Evolutionary conservation across 2,329 filamentous ascomycete species (phyloP).

Genomic region (Ambrosiella cleistominuta): DNA sequence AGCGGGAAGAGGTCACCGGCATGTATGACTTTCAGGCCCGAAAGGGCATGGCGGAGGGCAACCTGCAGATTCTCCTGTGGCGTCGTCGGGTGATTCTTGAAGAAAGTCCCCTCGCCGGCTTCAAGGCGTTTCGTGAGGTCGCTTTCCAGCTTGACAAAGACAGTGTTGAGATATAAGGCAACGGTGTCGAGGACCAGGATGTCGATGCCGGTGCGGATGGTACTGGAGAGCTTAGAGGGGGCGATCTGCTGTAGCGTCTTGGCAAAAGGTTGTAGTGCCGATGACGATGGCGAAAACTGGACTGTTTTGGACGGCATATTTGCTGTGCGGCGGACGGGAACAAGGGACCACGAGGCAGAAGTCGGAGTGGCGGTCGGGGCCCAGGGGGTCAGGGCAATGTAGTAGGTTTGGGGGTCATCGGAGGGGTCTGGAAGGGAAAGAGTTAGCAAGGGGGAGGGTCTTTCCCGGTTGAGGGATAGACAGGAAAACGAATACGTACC

Average conservation of each 20-base stretch:
- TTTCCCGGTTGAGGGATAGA: background rate
- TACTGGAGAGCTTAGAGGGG: conserved; percentile 55
- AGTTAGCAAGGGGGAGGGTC: background rate
- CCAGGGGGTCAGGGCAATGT: conserved; percentile 63
- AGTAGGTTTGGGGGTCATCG: conserved; percentile 28
- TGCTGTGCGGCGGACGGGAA: conserved; percentile 52
- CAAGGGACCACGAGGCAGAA: conserved; percentile 63
- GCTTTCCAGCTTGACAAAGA: conserved; percentile 74
- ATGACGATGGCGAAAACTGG: conserved; percentile 56
- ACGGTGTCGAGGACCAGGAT: conserved; percentile 67
- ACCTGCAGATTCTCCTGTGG: conserved; percentile 42
- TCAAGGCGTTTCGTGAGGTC: conserved; percentile 65
- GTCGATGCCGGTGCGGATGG: conserved; percentile 63
- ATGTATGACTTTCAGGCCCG: conserved; percentile 60
- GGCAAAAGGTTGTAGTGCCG: conserved; percentile 63
- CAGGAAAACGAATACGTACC: background rate
- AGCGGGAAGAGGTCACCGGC: conserved; percentile 63
- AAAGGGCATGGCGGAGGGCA: conserved; percentile 57
- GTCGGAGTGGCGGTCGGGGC: conserved; percentile 39
- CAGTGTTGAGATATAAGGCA: conserved; percentile 62
- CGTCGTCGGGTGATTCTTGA: conserved; percentile 36
- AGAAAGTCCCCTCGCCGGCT: conserved; percentile 69
- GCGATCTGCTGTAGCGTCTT: conserved; percentile 54
- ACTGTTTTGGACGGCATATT: conserved; percentile 59
- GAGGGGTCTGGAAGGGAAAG: conserved; percentile 14